Evolutionary conservation across 495 filamentous ascomycete genomes (phyloP).

Genomic region (Filosporella fistucella): DNA sequence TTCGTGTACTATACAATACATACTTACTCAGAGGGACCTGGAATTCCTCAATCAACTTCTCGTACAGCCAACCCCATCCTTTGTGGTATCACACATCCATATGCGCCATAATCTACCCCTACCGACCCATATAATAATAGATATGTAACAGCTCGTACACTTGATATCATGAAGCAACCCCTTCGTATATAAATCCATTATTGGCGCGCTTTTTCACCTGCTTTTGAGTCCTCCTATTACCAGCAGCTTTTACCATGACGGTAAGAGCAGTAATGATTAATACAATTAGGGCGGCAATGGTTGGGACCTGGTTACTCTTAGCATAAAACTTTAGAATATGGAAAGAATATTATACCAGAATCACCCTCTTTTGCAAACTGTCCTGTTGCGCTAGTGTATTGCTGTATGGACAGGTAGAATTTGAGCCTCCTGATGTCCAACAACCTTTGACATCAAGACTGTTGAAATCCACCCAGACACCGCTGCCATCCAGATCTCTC

Average conservation of each 20-base stretch:
- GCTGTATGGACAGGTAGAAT: slow-evolving; percentile 50
- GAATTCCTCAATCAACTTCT: no score
- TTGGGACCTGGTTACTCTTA: slow-evolving; percentile 27
- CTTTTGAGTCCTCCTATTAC: slow-evolving; percentile 48
- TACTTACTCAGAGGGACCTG: no score
- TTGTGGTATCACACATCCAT: no score
- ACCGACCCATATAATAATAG: no score
- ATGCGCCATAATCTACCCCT: no score
- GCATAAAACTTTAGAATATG: neutral
- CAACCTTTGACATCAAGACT: slow-evolving; percentile 47
- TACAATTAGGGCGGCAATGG: slow-evolving; percentile 55
- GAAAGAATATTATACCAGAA: slow-evolving; percentile 39
- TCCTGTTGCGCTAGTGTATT: slow-evolving; percentile 32
- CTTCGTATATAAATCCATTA: slow-evolving; percentile 63
- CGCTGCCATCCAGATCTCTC: slow-evolving; percentile 20
- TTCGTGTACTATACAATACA: no score
- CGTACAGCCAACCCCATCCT: no score
- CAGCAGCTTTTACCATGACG: slow-evolving; percentile 59
- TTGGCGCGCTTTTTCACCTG: slow-evolving; percentile 33
- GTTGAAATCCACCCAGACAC: slow-evolving; percentile 58
- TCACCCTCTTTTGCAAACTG: slow-evolving; percentile 27
- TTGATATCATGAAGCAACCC: slow-evolving; percentile 47
- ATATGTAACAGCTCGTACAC: no score
- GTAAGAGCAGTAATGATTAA: slow-evolving; percentile 54
- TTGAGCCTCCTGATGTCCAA: slow-evolving; percentile 51